phyloP scores from a whole-genome alignment of 2,329 filamentous ascomycete species.

The Colletotrichum simmondsii region DNA sequence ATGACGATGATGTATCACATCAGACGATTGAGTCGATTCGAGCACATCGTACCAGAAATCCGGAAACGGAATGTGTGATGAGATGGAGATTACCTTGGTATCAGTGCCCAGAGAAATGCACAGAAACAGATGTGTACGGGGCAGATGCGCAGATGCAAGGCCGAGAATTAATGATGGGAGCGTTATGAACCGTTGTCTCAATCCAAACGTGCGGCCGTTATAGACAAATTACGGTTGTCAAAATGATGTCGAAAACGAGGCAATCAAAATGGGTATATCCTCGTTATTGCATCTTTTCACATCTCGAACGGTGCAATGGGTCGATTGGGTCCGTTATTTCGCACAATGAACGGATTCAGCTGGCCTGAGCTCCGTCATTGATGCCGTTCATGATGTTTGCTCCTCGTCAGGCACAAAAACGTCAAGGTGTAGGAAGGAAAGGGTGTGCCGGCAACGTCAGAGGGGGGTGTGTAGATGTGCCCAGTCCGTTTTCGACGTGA shows the following conservation, averaged over 20 bases:
- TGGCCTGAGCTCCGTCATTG: slow-evolving; percentile 1
- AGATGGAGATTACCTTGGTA: not conserved
- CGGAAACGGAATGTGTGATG: not conserved
- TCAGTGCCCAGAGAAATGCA: not conserved
- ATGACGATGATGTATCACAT: slow-evolving; percentile 15
- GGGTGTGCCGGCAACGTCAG: not conserved
- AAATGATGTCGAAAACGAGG: not conserved
- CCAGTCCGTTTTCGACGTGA: not conserved
- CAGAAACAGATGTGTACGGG: not conserved
- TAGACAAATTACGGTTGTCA: not conserved
- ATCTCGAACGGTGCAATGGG: not conserved
- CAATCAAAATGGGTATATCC: not conserved
- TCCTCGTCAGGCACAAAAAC: not conserved
- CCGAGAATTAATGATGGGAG: not conserved
- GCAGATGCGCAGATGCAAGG: not conserved
- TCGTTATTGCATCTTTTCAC: slow-evolving; percentile 21
- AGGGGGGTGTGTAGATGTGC: not conserved
- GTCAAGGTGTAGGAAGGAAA: not conserved
- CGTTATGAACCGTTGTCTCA: not conserved
- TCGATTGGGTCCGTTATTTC: not conserved
- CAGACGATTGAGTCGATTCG: slow-evolving; percentile 10
- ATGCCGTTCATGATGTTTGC: not conserved
- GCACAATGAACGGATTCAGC: not conserved
- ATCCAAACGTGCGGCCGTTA: not conserved
- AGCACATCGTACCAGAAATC: not conserved